These are phyloP conservation scores for Termitomyces sp. DNA, from an alignment of 768 basidiomycete species.

Conservation along the genomic window DNA sequence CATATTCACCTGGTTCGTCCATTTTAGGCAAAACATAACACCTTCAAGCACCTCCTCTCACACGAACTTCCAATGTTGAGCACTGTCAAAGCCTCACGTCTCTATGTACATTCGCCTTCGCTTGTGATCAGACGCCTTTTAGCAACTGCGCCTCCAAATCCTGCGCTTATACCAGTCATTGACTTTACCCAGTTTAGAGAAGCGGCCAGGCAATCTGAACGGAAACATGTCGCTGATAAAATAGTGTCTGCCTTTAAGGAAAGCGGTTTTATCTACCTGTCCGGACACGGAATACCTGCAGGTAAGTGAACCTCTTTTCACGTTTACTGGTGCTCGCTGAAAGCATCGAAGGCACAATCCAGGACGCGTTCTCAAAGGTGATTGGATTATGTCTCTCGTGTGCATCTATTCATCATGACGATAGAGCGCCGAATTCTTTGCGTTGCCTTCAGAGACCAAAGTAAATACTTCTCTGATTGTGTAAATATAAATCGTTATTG, in stretches of 20 bases:
- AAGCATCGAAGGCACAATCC: slow-evolving; percentile 36
- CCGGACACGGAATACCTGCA: slow-evolving; percentile 63
- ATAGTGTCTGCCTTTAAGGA: slow-evolving; percentile 77
- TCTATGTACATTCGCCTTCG: slow-evolving; percentile 14
- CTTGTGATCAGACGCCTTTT: slow-evolving; percentile 18
- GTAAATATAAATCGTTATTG: not conserved
- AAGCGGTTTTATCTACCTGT: slow-evolving; percentile 77
- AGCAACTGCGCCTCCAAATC: slow-evolving; percentile 20
- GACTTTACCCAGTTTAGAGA: slow-evolving; percentile 68
- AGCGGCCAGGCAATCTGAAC: slow-evolving; percentile 47
- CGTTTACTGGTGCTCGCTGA: not conserved
- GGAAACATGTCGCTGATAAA: slow-evolving; percentile 56
- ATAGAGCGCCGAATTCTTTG: slow-evolving; percentile 77
- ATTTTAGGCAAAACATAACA: too few species aligned
- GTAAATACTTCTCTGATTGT: slow-evolving; percentile 28
- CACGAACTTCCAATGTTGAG: slow-evolving; percentile 18
- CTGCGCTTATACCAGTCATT: slow-evolving; percentile 67
- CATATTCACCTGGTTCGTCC: too few species aligned
- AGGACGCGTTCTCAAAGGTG: slow-evolving; percentile 64
- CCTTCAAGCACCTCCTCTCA: not conserved
- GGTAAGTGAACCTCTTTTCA: slow-evolving; percentile 19
- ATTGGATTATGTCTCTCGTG: not conserved
- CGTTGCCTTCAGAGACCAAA: slow-evolving; percentile 57
- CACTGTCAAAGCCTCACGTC: slow-evolving; percentile 17
- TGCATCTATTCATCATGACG: not conserved